Evolutionary conservation across 352 stramenopile species (phyloP).

Genomic region (Phytopythium cucurbitacearum): DNA sequence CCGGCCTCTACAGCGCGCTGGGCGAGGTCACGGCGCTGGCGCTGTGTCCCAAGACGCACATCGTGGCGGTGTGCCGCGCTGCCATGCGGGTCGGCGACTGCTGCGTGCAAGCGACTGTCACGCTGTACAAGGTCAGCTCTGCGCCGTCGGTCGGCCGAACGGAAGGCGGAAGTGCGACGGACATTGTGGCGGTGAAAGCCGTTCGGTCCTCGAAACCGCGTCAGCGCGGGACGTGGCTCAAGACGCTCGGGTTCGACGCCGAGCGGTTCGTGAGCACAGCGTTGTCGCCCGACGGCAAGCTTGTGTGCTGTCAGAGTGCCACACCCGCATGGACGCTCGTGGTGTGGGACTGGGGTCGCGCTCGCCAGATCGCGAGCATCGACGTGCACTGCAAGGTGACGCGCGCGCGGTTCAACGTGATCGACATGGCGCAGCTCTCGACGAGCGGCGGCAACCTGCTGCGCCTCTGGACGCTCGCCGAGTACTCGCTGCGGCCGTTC

Average conservation of each 20-base stretch:
- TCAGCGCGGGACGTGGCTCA: conserved; percentile 19
- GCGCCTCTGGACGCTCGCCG: conserved; percentile 70
- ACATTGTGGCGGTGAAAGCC: not conserved
- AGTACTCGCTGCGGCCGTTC: conserved; percentile 66
- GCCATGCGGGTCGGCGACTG: conserved; percentile 22
- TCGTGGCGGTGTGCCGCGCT: conserved; percentile 50
- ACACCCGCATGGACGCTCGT: conserved; percentile 57
- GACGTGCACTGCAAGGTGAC: conserved; percentile 74
- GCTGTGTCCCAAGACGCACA: conserved; percentile 47
- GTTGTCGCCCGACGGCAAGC: conserved; percentile 65
- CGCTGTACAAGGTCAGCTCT: conserved; percentile 25
- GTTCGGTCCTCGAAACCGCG: not conserved
- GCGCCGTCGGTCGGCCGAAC: not conserved
- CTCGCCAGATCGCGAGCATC: conserved; percentile 46
- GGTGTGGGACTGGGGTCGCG: conserved; percentile 76
- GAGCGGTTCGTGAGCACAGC: conserved; percentile 50
- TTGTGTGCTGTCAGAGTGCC: conserved; percentile 52
- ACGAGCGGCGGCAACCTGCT: conserved; percentile 63
- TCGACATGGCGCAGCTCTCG: conserved; percentile 78
- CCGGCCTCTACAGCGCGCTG: conserved; percentile 10
- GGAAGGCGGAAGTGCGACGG: conserved; percentile 6
- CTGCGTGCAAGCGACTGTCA: conserved; percentile 22
- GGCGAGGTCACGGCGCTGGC: conserved; percentile 70
- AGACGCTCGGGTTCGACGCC: conserved; percentile 41
- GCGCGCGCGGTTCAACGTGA: conserved; percentile 67